phyloP scores from a whole-genome alignment of 495 filamentous ascomycete genomes.

The Astrocystis sublimbata region DNA sequence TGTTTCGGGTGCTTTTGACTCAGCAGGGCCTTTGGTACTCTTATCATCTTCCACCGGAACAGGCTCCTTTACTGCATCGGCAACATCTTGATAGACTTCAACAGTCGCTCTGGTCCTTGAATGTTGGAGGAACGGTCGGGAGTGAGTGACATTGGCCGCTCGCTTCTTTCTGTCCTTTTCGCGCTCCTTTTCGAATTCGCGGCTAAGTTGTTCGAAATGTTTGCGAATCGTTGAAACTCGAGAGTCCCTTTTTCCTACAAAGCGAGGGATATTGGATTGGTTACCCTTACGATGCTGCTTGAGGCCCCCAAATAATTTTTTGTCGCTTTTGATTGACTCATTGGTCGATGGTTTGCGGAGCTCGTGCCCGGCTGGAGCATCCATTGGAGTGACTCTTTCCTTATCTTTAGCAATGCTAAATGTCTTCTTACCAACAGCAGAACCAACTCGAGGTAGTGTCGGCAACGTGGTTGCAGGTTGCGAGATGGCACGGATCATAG shows the following conservation, averaged over 20 bases:
- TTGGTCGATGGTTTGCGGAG: conserved; percentile 30
- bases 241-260: conserved; percentile 67
- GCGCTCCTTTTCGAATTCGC: conserved; percentile 95
- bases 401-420: conserved; percentile 34
- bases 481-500: conserved; percentile 68
- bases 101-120: conserved; percentile 95
- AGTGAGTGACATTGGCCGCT: conserved; percentile 75
- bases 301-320: conserved; percentile 69
- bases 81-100: conserved; percentile 89
- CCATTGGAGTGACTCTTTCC: conserved; percentile 20
- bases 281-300: conserved; percentile 61
- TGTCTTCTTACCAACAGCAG: conserved; percentile 27
- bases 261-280: conserved; percentile 85
- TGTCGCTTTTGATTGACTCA: conserved; percentile 58
- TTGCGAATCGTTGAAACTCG: conserved; percentile 86
- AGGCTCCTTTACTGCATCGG: conserved; percentile 85
- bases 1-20: conserved; percentile 34
- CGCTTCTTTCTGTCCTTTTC: conserved; percentile 80
- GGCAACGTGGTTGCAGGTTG: conserved; percentile 54
- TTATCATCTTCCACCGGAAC: conserved; percentile 70
- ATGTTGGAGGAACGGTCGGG: conserved; percentile 77
- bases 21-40: conserved; percentile 27
- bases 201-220: conserved; percentile 94
- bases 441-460: conserved; percentile 29
- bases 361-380: conserved; percentile 27